These are phyloP conservation scores for Raffaelea albimanens DNA, from an alignment of 2,329 filamentous ascomycete genomes.

Conservation along the genomic window DNA sequence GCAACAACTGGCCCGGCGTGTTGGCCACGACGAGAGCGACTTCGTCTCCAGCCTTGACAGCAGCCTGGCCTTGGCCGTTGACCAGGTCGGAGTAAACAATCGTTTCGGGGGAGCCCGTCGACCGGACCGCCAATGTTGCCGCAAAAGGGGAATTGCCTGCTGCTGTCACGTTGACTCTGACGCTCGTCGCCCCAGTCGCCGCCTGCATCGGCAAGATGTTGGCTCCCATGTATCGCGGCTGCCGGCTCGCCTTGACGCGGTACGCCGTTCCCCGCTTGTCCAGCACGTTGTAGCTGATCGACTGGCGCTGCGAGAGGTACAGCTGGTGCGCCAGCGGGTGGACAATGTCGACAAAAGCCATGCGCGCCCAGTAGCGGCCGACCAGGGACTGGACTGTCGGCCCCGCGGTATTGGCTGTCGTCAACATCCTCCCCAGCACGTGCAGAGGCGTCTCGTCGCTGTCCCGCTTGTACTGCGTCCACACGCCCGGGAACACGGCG, in stretches of 20 bases:
- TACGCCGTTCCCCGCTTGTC: constrained; percentile 22
- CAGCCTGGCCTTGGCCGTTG: not conserved
- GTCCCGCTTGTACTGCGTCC: constrained; percentile 29
- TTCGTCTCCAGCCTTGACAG: constrained; percentile 22
- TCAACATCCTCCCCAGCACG: constrained; percentile 26
- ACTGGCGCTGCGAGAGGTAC: constrained; percentile 25
- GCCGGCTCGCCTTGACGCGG: constrained; percentile 30
- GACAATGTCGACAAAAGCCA: constrained; percentile 42
- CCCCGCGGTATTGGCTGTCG: constrained; percentile 4
- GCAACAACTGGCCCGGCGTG: constrained; percentile 32
- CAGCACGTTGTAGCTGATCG: constrained; percentile 32
- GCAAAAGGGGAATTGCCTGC: not conserved
- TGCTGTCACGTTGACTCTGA: not conserved
- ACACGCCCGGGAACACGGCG: constrained; percentile 31
- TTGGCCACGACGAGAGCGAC: constrained; percentile 37
- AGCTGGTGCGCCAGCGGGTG: constrained; percentile 28
- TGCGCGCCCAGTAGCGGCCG: constrained; percentile 40
- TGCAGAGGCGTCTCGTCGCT: constrained; percentile 42
- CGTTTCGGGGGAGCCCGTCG: too few relatives aligned
- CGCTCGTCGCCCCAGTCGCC: constrained; percentile 2
- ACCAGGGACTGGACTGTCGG: constrained; percentile 29
- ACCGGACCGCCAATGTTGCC: constrained; percentile 14
- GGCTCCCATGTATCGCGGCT: constrained; percentile 38
- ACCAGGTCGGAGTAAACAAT: not conserved
- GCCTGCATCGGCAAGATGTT: constrained; percentile 39